phyloP scores from a whole-genome alignment of 78 protist species.

The Cavenderia fasciculata region DNA sequence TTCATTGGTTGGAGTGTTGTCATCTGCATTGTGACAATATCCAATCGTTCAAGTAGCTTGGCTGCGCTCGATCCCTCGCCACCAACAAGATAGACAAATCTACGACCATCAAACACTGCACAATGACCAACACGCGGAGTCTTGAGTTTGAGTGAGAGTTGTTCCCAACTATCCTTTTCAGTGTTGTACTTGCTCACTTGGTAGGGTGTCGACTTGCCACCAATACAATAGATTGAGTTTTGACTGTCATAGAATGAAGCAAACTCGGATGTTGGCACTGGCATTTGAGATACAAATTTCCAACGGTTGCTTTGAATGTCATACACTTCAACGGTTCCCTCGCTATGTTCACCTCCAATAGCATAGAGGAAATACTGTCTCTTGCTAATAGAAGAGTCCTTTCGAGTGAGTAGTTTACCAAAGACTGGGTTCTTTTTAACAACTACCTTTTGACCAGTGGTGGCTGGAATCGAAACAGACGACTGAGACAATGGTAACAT shows the following conservation, averaged over 20 bases:
- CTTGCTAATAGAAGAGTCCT: slow-evolving; percentile 26
- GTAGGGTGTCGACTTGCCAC: slow-evolving; percentile 37
- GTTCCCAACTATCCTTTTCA: slow-evolving; percentile 11
- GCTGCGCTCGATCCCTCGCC: neutral
- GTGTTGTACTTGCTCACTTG: neutral
- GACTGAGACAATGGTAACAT: too few relatives aligned
- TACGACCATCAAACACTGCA: slow-evolving; percentile 27
- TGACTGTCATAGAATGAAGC: slow-evolving; percentile 18
- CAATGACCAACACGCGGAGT: slow-evolving; percentile 27
- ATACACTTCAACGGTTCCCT: slow-evolving; percentile 31
- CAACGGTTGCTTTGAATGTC: slow-evolving; percentile 15
- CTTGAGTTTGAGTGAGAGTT: neutral
- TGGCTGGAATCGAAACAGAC: too few relatives aligned
- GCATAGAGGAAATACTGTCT: slow-evolving; percentile 29
- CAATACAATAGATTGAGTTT: slow-evolving; percentile 26
- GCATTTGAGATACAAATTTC: slow-evolving; percentile 10
- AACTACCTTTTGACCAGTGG: too few relatives aligned
- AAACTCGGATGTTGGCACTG: slow-evolving; percentile 10
- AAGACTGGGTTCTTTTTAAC: slow-evolving; percentile 51
- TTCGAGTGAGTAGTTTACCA: slow-evolving; percentile 63
- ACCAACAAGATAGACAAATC: slow-evolving; percentile 50
- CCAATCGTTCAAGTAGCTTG: slow-evolving; percentile 38
- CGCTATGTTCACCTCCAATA: slow-evolving; percentile 8
- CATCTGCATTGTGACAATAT: neutral
- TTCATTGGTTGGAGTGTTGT: slow-evolving; percentile 8